These are phyloP conservation scores for Albugo candida DNA, from an alignment of 352 stramenopile genomes.

Conservation along the genomic window DNA sequence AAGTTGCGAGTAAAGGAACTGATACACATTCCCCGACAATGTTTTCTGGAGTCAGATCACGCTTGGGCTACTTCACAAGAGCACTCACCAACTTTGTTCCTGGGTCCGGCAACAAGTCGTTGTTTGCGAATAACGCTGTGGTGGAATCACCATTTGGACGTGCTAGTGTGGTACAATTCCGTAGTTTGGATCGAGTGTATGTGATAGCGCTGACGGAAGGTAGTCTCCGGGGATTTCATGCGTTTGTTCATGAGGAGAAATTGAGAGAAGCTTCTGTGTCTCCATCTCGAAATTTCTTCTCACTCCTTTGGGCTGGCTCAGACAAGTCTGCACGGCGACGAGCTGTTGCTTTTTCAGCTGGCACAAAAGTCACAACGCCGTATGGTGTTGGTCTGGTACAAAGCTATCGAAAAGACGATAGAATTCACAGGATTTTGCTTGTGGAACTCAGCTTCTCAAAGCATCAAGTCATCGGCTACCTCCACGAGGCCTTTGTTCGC, in stretches of 20 bases:
- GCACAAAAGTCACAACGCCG: conserved; percentile 13
- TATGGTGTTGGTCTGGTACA: conserved; percentile 40
- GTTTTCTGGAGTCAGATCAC: conserved; percentile 47
- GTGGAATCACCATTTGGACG: conserved; percentile 64
- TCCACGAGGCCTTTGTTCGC: conserved; percentile 17
- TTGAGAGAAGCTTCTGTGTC: conserved; percentile 29
- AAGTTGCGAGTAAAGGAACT: conserved; percentile 15
- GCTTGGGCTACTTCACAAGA: conserved; percentile 63
- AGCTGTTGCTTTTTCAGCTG: background rate
- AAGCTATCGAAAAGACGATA: conserved; percentile 20
- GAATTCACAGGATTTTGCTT: conserved; percentile 28
- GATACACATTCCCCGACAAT: conserved; percentile 30
- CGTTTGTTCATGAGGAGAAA: conserved; percentile 35
- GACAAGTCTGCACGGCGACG: conserved; percentile 1
- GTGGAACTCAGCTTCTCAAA: conserved; percentile 25
- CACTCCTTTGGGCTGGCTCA: conserved; percentile 22
- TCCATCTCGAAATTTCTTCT: conserved; percentile 44
- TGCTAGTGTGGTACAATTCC: conserved; percentile 44
- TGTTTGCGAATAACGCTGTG: conserved; percentile 26
- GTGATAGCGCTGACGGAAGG: conserved; percentile 3
- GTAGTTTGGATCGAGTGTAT: conserved; percentile 37
- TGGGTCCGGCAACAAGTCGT: conserved; percentile 4
- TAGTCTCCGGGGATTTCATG: background rate
- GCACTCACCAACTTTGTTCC: conserved; percentile 57
- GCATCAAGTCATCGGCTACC: conserved; percentile 25